Percentiles rank a stretch among this genome's conserved stretches.
Conservation (phyloP, 2,329 filamentous ascomycete genomes). For the Alternaria conjuncta region DNA sequence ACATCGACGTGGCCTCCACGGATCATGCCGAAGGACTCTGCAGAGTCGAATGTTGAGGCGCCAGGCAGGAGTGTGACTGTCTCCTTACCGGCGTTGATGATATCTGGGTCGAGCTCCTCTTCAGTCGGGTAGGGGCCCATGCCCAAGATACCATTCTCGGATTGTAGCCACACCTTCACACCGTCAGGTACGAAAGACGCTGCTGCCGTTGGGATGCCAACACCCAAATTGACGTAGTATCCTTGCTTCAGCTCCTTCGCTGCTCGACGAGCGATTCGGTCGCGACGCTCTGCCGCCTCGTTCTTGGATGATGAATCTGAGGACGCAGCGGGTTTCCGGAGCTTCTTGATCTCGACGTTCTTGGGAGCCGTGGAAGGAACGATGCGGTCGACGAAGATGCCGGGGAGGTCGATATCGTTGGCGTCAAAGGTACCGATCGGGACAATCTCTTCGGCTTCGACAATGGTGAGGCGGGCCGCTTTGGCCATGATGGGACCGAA, state of each 20-base stretch:
- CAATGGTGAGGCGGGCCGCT: constrained; percentile 88
- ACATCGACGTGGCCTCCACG: constrained; percentile 83
- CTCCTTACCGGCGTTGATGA: constrained; percentile 94
- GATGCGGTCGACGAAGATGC: constrained; percentile 90
- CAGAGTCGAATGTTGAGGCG: constrained; percentile 80
- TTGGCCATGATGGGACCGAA: constrained; percentile 71
- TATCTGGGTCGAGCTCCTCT: constrained; percentile 80
- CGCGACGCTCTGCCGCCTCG: constrained; percentile 54
- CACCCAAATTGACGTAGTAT: constrained; percentile 92
- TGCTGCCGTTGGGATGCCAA: constrained; percentile 91
- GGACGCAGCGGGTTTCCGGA: constrained; percentile 30
- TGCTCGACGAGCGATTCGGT: constrained; percentile 81
- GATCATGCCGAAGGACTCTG: constrained; percentile 94
- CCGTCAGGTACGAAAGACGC: constrained; percentile 71
- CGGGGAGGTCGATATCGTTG: constrained; percentile 82
- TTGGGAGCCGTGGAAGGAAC: constrained; percentile 80
- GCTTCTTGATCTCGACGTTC: constrained; percentile 68
- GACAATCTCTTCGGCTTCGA: constrained; percentile 93
- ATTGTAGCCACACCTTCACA: constrained; percentile 68
- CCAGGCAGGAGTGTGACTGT: constrained; percentile 85
- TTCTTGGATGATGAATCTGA: constrained; percentile 21
- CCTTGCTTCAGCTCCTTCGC: constrained; percentile 94
- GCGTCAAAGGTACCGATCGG: constrained; percentile 85
- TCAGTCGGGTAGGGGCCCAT: constrained; percentile 57
- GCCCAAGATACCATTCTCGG: constrained; percentile 55